phyloP scores from a whole-genome alignment of 106 monocot species.

The Acanthochlamys bracteata region DNA sequence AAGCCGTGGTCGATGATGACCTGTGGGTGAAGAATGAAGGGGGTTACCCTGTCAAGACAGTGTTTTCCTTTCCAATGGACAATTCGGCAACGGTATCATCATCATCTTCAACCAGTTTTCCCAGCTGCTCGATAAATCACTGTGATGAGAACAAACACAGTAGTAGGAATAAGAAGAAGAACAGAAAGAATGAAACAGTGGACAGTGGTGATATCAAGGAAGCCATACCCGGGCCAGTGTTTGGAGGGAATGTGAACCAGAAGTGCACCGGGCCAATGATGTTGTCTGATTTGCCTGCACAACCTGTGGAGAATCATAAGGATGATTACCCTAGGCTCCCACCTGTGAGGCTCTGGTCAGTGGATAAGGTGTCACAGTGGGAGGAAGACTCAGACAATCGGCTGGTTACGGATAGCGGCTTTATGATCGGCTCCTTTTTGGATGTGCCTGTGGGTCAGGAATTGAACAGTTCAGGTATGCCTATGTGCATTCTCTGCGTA shows the following conservation, averaged over 20 bases:
- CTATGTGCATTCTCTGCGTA: neutral
- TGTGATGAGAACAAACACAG: constrained; percentile 30
- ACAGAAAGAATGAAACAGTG: neutral
- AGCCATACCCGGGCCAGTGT: constrained; percentile 25
- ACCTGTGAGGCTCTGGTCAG: constrained; percentile 79
- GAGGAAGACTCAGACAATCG: constrained; percentile 14
- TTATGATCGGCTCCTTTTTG: constrained; percentile 77
- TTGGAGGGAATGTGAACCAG: constrained; percentile 17
- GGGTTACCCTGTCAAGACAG: constrained; percentile 59
- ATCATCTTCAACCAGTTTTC: constrained; percentile 32
- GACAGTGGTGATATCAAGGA: constrained; percentile 16
- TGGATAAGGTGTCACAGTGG: constrained; percentile 56
- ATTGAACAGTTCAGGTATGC: constrained; percentile 53
- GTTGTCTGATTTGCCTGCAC: constrained; percentile 31
- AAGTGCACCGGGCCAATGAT: constrained; percentile 15
- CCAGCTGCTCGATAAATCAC: constrained; percentile 1
- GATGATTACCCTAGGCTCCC: constrained; percentile 79
- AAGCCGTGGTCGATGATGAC: constrained; percentile 21
- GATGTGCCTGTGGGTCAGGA: constrained; percentile 93
- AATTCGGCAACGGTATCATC: constrained; percentile 9
- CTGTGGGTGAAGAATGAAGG: constrained; percentile 46
- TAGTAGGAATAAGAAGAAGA: constrained; percentile 20
- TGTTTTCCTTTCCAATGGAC: constrained; percentile 51
- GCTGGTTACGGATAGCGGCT: constrained; percentile 37
- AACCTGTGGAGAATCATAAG: constrained; percentile 42